Conservation (phyloP, 2,329 filamentous ascomycete species). For the Epichloe uncinata region DNA sequence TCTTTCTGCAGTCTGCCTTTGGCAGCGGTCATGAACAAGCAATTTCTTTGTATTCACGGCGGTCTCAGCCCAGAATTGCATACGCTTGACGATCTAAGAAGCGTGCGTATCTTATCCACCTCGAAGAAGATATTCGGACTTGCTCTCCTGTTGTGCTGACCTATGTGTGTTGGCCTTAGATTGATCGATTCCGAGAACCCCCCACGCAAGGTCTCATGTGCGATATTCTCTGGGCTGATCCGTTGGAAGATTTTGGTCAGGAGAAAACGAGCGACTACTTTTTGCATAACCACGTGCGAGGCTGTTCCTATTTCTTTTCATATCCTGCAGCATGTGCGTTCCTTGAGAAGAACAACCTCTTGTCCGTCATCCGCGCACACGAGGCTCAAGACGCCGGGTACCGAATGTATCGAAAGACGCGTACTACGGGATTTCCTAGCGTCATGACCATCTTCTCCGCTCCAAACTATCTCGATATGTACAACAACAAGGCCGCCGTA, state of each 20-base stretch:
- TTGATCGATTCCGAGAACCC: constrained; percentile 94
- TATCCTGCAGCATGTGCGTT: constrained; percentile 96
- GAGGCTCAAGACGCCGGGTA: constrained; percentile 98
- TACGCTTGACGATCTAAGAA: constrained; percentile 87
- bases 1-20: constrained; percentile 90
- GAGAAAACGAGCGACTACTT: constrained; percentile 98
- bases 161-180: constrained; percentile 33
- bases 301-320: constrained; percentile 98
- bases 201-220: constrained; percentile 98
- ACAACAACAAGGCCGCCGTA: constrained; percentile 99
- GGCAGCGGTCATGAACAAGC: constrained; percentile 99
- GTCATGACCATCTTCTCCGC: constrained; percentile 99
- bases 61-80: constrained; percentile 92
- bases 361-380: constrained; percentile 94
- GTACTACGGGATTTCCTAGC: constrained; percentile 94
- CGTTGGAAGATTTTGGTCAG: constrained; percentile 94
- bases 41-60: constrained; percentile 96
- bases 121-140: not conserved
- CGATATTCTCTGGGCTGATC: constrained; percentile 97
- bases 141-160: not conserved
- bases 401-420: constrained; percentile 97
- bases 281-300: constrained; percentile 94
- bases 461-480: constrained; percentile 96
- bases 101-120: constrained; percentile 37
- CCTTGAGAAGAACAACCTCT: constrained; percentile 95